Conservation (phyloP, 352 stramenopile genomes). For the Phytophthora rubi region DNA sequence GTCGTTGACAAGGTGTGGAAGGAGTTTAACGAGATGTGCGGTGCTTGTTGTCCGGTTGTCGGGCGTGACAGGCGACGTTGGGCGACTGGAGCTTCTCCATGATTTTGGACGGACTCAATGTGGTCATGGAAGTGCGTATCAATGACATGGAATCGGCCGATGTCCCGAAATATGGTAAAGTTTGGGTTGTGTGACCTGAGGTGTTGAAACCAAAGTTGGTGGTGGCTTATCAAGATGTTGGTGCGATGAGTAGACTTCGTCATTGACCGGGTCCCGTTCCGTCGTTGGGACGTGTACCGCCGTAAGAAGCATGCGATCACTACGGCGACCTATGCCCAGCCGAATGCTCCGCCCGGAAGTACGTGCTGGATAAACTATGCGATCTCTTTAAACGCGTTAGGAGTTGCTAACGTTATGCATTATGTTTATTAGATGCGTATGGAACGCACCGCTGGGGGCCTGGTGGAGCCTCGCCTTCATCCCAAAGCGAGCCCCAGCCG, state of each 20-base stretch:
- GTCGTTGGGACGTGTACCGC: conserved; percentile 84
- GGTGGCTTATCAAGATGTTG: conserved; percentile 21
- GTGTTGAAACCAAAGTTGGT: too few relatives aligned
- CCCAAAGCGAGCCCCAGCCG: conserved; percentile 34
- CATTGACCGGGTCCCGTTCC: conserved; percentile 81
- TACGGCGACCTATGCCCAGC: conserved; percentile 48
- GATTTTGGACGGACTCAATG: conserved; percentile 77
- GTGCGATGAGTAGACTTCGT: conserved; percentile 63
- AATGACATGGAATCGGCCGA: conserved; percentile 79
- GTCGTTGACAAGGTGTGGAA: conserved; percentile 10
- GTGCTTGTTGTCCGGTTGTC: conserved; percentile 16
- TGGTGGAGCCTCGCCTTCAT: conserved; percentile 46
- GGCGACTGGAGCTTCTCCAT: conserved; percentile 84
- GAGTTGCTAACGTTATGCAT: conserved; percentile 9
- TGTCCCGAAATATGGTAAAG: conserved; percentile 85
- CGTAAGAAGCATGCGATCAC: conserved; percentile 64
- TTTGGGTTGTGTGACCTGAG: not conserved
- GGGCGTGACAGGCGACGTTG: conserved; percentile 54
- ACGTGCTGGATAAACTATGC: conserved; percentile 8
- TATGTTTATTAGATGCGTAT: conserved; percentile 47
- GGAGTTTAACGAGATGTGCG: conserved; percentile 8
- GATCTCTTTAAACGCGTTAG: not conserved
- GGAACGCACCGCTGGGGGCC: conserved; percentile 75
- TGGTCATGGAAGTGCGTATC: conserved; percentile 85
- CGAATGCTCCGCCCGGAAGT: conserved; percentile 46